Base-by-base conservation (phyloP, 1,284 basidiomycete species). In the Thelephora terrestris region DNA sequence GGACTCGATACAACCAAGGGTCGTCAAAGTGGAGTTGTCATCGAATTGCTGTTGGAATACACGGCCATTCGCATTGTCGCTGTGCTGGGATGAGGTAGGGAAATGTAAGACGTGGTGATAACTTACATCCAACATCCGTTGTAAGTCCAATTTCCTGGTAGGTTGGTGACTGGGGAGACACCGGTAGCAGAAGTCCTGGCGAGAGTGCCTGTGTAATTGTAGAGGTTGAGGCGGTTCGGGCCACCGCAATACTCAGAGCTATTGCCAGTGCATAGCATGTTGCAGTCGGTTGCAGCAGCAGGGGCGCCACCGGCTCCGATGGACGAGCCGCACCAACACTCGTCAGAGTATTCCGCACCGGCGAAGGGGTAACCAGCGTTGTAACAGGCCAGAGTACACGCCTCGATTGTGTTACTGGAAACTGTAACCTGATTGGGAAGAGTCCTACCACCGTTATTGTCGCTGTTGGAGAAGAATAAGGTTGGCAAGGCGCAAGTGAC, bases 181-280 rank as follows among this genome's bases (percentile, higher is more conserved):
- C 68, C 71, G 7, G 65, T 61, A 7, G 70, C 61, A 12, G 39
- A 25, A 12, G 1, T 21, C 2, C 18, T 18, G 10, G 78, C 73
- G 29, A 78, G 69, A 3, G 71, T 73, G 1, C 79, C 79, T 36
- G 79, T 83, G 54, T 75, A 83, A 61, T 83, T 80, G 60, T 82
- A 85, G 6, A 81, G 59, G 43, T 66, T 67, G 6, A 68, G 57
- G 17, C 64, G 56, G 38, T 63, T 60, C 3, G 83, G 74, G 27
- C 83, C 85, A 38, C 85, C 83, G 55, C 85, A 87, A 48, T 76
- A 76, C 56, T 83, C 74, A 2, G 69, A 66, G 43, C 66, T 66
- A 53, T 82, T 78, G 5, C 81, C 82, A 2, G 64, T 63, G 55
- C 82, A 85, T 5, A 71, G 57, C 83, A 85, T 85, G 52, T 70